These are phyloP conservation scores for Penicillium sp. DNA, from an alignment of 2,329 filamentous ascomycete species.

Conservation along the genomic window DNA sequence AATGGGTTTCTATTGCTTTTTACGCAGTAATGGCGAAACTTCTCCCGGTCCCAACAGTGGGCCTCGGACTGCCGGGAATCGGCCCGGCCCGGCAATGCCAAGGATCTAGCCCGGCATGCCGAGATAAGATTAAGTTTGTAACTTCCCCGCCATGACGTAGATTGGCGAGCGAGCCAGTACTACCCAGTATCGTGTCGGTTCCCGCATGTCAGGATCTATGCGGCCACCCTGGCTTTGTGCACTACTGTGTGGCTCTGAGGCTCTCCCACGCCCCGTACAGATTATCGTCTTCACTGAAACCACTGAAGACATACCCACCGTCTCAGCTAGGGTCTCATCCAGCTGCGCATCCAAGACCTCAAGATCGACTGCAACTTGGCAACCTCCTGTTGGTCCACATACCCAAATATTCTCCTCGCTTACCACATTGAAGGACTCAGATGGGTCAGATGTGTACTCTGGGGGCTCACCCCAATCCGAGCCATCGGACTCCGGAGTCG, in stretches of 20 bases:
- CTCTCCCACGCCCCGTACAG: neutral
- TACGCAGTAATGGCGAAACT: slow-evolving; percentile 13
- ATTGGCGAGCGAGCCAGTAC: no score
- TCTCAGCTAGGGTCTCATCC: neutral
- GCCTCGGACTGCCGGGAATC: slow-evolving; percentile 21
- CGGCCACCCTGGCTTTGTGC: no score
- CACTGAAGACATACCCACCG: neutral
- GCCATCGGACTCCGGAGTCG: no score
- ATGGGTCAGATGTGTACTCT: no score
- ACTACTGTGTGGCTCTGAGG: no score
- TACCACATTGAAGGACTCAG: neutral
- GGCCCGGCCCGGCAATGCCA: slow-evolving; percentile 24
- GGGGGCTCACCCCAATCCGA: neutral
- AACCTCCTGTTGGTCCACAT: no score
- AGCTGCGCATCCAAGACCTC: neutral
- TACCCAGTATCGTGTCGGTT: no score
- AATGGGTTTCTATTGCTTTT: no score
- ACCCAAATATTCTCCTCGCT: no score
- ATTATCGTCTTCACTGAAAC: neutral
- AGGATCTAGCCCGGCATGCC: slow-evolving; percentile 14
- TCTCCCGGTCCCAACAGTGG: slow-evolving; percentile 20
- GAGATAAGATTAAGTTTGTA: slow-evolving; percentile 1
- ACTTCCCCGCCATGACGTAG: no score
- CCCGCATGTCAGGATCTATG: no score
- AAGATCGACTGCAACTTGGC: no score